Conservation (phyloP, 306 rosid genomes). For the Rosa rugosa region DNA sequence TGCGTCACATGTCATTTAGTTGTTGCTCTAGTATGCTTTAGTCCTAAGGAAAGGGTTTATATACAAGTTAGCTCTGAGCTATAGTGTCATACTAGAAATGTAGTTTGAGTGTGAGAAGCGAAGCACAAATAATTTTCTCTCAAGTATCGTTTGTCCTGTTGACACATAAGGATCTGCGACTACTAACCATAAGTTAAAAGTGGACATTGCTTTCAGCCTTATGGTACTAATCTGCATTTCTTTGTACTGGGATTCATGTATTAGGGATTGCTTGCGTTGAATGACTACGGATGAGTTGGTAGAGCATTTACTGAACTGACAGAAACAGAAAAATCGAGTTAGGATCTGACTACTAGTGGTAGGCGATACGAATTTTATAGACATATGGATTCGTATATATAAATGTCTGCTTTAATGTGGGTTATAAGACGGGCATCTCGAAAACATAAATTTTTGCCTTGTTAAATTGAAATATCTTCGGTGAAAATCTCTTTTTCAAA, state of each 20-base stretch:
- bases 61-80: neutral
- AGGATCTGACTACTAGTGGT: neutral
- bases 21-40: neutral
- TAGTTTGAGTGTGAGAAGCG: neutral
- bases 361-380: neutral
- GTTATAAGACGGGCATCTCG: neutral
- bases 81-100: neutral
- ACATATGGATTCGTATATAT: neutral
- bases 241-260: neutral
- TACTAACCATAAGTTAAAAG: neutral
- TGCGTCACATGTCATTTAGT: neutral
- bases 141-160: neutral
- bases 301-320: neutral
- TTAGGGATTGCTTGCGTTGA: neutral
- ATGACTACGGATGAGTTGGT: neutral
- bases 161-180: neutral
- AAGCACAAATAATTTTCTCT: neutral
- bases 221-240: neutral
- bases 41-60: slow-evolving; percentile 5
- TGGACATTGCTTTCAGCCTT: neutral
- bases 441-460: neutral
- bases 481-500: neutral
- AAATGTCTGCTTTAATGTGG: neutral
- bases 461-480: neutral
- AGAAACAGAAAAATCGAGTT: neutral